Conservation (phyloP, 1,284 basidiomycete species). For the Taiwanofungus camphoratus region DNA sequence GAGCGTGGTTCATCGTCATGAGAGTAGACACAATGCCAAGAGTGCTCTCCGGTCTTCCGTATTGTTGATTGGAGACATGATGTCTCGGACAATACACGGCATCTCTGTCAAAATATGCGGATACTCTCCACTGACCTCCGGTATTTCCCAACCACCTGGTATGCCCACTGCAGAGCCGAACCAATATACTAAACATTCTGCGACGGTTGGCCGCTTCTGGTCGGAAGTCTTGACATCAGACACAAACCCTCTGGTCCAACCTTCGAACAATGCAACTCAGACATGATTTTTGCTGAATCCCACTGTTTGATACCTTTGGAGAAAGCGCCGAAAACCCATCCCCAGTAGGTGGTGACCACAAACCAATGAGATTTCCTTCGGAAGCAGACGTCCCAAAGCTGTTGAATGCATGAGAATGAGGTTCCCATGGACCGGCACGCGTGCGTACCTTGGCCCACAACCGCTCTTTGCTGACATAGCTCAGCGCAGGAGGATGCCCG, state of each 20-base stretch:
- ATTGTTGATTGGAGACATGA: conserved; percentile 24
- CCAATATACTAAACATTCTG: conserved; percentile 28
- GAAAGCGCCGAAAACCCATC: conserved; percentile 71
- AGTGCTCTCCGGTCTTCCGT: conserved; percentile 28
- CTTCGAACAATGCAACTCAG: no score
- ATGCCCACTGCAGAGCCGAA: conserved; percentile 22
- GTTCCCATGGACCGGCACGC: not conserved
- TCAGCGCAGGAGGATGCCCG: no score
- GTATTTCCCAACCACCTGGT: conserved; percentile 20
- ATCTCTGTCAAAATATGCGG: conserved; percentile 20
- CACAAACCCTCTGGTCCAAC: conserved; percentile 36
- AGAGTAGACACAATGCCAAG: conserved; percentile 28
- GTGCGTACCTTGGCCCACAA: conserved; percentile 60
- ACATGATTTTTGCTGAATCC: not conserved
- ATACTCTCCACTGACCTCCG: conserved; percentile 28
- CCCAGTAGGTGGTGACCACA: conserved; percentile 59
- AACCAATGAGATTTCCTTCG: conserved; percentile 52
- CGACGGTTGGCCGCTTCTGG: conserved; percentile 16
- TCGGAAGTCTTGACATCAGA: conserved; percentile 8
- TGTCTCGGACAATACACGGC: conserved; percentile 39
- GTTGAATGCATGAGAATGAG: no score
- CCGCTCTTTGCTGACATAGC: conserved; percentile 31
- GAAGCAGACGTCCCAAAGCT: conserved; percentile 67
- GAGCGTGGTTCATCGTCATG: conserved; percentile 14
- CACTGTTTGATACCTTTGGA: conserved; percentile 39